Percentiles rank a stretch among this genome's conserved stretches.
Conservation (phyloP, 1,139 yeast species). For the Geotrichum cucujoidarum region DNA sequence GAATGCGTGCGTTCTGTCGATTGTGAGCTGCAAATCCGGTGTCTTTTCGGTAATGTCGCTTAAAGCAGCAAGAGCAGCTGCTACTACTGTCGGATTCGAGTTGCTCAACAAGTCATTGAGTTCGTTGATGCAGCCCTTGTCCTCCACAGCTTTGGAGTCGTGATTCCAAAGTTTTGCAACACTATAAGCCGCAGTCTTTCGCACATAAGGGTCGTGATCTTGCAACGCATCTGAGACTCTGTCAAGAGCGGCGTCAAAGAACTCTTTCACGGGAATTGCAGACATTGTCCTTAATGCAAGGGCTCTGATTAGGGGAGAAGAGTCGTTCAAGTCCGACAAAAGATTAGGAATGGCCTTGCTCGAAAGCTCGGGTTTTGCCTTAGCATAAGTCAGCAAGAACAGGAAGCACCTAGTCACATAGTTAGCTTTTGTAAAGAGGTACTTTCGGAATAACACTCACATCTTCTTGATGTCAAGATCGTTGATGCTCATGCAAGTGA, state of each 20-base stretch:
- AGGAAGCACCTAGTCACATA: constrained; percentile 33
- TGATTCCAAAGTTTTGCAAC: constrained; percentile 64
- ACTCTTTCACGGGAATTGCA: constrained; percentile 53
- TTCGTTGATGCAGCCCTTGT: constrained; percentile 46
- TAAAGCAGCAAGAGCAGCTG: constrained; percentile 69
- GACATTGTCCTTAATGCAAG: constrained; percentile 64
- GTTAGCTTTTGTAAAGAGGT: background rate
- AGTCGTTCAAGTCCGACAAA: constrained; percentile 46
- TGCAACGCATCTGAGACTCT: constrained; percentile 40
- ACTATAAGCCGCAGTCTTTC: constrained; percentile 66
- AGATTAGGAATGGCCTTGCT: constrained; percentile 54
- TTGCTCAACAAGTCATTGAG: constrained; percentile 59
- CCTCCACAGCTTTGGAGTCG: constrained; percentile 46
- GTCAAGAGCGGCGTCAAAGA: constrained; percentile 43
- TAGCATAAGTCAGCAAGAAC: constrained; percentile 57
- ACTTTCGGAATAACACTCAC: constrained; percentile 24
- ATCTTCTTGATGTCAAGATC: constrained; percentile 72
- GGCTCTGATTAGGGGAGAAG: constrained; percentile 43
- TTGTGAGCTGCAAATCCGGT: constrained; percentile 46
- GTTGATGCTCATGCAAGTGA: constrained; percentile 53
- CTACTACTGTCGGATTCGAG: constrained; percentile 54
- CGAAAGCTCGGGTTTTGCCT: constrained; percentile 53
- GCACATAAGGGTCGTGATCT: constrained; percentile 56
- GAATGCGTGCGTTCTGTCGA: constrained; percentile 54
- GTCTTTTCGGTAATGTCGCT: constrained; percentile 59